Evolutionary conservation across 169 alveolate species (phyloP), one percentile per base, ranked within the genome.

Genomic region (Fabrea salina): DNA sequence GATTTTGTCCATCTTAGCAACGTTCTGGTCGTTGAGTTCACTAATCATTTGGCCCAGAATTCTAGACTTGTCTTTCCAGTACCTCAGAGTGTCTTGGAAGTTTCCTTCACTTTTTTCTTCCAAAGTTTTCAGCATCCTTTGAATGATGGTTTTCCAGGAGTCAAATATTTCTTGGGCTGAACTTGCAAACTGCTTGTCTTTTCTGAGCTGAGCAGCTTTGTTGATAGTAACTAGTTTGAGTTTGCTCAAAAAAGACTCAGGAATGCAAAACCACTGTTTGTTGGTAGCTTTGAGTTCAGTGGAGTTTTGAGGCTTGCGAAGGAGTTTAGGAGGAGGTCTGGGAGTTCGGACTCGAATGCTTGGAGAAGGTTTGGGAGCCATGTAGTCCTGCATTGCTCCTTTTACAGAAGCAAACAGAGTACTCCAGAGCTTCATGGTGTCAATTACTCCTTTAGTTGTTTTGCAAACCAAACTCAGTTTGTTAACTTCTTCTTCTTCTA

Each of bases 191-290:
- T 61, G 25, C n/a, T 27, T 27, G 3, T 61, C 32, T 61, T 61
- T 61, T 35, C 74, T 27, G 16, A 61, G 7, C 13, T 32, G 51
- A 16, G 53, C 41, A 25, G 74, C 74, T 27, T 37, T 27, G 32
- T 61, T 61, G 50, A 61, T 61, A 16, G 74, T 61, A 13, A 61
- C 39, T 27, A 61, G 41, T 61, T 5, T 61, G 11, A 61, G 11
- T 35, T 61, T 13, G 22, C 25, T 37, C 39, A 33, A 47, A 8
- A 61, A 35, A 61, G 32, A 47, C 11, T 47, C 54, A 22, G 74
- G 74, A 13, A 61, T 61, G 50, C 32, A 61, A 61, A 61, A n/a
- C 49, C 74, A 61, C 25, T 61, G 74, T 27, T 61, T 61, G 13
- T 47, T 11, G 27, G 11, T 11, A 16, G 11, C 16, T 33, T 8